A percentile compares a stretch with the other conserved stretches of the same genome.
Evolutionary conservation across 305 asterid species (phyloP).

Genomic region (Fraxinus ornus): DNA sequence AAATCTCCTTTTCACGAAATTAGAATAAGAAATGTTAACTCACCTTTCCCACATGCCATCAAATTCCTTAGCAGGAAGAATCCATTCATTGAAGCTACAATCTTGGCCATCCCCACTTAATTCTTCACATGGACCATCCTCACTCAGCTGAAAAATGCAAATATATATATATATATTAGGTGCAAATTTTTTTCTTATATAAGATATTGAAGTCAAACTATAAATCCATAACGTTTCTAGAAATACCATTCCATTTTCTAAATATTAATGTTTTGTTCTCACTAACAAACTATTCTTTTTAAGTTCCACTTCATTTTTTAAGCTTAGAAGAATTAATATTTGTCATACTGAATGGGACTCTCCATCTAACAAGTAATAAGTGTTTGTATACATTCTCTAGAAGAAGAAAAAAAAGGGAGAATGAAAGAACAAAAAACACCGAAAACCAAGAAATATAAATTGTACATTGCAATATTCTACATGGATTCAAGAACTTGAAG

Average conservation of each 20-base stretch:
- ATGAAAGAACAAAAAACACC: background rate
- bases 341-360: background rate
- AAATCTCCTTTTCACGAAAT: constrained; percentile 11
- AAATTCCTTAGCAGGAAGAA: constrained; percentile 97
- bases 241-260: background rate
- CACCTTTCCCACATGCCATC: constrained; percentile 99
- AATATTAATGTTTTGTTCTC: background rate
- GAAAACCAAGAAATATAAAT: background rate
- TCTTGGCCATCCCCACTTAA: constrained; percentile 75
- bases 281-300: background rate
- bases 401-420: background rate
- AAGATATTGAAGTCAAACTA: constrained; percentile 1
- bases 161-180: constrained; percentile 9
- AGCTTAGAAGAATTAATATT: background rate
- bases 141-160: constrained; percentile 65
- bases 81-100: constrained; percentile 92
- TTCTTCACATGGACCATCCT: constrained; percentile 99
- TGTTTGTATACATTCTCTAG: background rate
- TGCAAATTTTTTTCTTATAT: constrained; percentile 10
- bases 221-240: background rate
- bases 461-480: background rate
- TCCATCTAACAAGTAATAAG: background rate
- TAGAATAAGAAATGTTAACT: constrained; percentile 22
- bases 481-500: background rate
- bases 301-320: background rate